Conservation (phyloP, 1,139 yeast species). For the Sugiyamaella novakii region DNA sequence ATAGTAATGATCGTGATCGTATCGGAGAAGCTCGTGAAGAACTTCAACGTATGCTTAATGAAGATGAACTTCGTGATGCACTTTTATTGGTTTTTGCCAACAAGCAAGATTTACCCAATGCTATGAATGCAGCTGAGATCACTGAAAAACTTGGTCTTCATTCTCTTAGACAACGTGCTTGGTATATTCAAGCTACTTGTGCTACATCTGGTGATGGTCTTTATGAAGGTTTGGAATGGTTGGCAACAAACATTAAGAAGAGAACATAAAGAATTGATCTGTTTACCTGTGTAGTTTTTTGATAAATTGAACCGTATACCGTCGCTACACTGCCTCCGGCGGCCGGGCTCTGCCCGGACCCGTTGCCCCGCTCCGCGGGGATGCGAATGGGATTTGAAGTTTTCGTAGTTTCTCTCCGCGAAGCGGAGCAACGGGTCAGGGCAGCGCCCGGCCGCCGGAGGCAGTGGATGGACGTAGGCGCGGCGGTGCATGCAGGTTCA, state of each 20-base stretch:
- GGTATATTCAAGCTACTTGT: slow-evolving; percentile 94
- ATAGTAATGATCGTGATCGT: slow-evolving; percentile 93
- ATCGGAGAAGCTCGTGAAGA: slow-evolving; percentile 91
- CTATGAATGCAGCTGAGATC: slow-evolving; percentile 94
- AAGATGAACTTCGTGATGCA: slow-evolving; percentile 91
- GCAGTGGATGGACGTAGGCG: not conserved
- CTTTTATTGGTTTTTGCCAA: slow-evolving; percentile 78
- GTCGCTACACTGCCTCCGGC: too few species aligned
- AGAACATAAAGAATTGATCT: slow-evolving; percentile 41
- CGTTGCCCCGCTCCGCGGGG: too few species aligned
- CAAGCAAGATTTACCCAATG: slow-evolving; percentile 94
- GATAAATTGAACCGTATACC: slow-evolving; percentile 8
- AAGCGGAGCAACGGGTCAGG: slow-evolving; percentile 2
- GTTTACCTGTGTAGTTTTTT: not conserved
- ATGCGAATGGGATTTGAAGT: too few species aligned
- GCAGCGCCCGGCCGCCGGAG: slow-evolving; percentile 3
- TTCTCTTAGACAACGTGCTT: slow-evolving; percentile 89
- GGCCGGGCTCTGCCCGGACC: too few species aligned
- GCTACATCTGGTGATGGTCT: slow-evolving; percentile 95
- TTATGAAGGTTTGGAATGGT: slow-evolving; percentile 94
- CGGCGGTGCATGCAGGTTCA: slow-evolving; percentile 3
- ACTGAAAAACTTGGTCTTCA: slow-evolving; percentile 91
- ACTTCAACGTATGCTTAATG: slow-evolving; percentile 91
- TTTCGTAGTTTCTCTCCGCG: too few species aligned
- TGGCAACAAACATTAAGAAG: slow-evolving; percentile 81